Evolutionary conservation across 2,329 filamentous ascomycete genomes (phyloP).

Genomic region (Botrytis hyacinthi): DNA sequence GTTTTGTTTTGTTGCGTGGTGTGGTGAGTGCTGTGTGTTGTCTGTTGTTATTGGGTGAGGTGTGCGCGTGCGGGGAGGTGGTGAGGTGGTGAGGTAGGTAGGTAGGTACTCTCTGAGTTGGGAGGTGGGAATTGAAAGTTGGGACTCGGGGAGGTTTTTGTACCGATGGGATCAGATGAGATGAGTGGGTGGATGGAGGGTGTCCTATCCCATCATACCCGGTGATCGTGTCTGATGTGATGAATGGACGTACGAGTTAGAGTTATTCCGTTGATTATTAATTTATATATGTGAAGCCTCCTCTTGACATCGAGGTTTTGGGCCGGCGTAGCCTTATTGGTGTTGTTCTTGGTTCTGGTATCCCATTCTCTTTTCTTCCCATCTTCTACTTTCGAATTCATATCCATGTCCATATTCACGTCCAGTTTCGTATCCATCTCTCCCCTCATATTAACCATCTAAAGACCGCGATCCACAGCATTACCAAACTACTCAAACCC

Average conservation of each 20-base stretch:
- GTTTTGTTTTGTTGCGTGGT: fast-evolving
- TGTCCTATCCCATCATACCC: not conserved
- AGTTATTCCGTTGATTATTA: not conserved
- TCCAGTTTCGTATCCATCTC: not conserved
- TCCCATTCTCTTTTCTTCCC: not conserved
- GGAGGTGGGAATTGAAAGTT: not conserved
- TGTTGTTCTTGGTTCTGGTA: not conserved
- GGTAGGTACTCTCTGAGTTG: not conserved
- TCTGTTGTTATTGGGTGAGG: not conserved
- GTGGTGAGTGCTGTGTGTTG: not conserved
- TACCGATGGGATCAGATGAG: not conserved
- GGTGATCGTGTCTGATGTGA: not conserved
- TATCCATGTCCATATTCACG: not conserved
- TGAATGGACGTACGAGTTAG: not conserved
- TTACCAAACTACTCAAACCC: not conserved
- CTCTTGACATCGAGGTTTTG: not conserved
- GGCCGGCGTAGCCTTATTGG: not conserved
- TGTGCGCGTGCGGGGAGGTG: no score
- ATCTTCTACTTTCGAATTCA: not conserved
- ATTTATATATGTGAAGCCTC: not conserved
- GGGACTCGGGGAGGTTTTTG: no score
- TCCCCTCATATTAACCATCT: not conserved
- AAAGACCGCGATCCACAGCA: not conserved
- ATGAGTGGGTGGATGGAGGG: not conserved
- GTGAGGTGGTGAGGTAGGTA: no score